A percentile compares a stretch with the other conserved stretches of the same genome.
phyloP scores from a whole-genome alignment of 176 grass and related monocot genomes.

The Oropetium thomaeum region DNA sequence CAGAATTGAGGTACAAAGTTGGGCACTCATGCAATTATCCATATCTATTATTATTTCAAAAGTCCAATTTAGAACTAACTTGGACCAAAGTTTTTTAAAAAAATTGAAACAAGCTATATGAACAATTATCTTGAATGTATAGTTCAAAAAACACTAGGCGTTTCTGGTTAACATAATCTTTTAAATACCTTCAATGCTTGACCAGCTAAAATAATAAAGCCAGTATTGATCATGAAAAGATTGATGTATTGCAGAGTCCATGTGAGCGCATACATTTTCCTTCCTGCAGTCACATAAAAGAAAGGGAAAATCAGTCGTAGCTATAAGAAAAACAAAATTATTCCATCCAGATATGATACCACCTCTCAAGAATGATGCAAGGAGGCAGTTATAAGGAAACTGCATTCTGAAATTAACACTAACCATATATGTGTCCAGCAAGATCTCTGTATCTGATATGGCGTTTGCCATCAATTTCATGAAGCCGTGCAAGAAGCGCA shows the following conservation, averaged over 20 bases:
- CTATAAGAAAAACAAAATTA: not conserved
- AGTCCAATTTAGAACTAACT: not conserved
- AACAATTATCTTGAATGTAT: not conserved
- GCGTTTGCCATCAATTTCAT: slow-evolving; percentile 82
- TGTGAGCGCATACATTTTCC: slow-evolving; percentile 83
- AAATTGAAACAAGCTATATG: not conserved
- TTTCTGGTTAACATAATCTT: not conserved
- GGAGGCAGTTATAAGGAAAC: slow-evolving; percentile 1
- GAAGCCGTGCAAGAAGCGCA: slow-evolving; percentile 68
- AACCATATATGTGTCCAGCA: slow-evolving; percentile 91
- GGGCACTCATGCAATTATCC: too few species aligned
- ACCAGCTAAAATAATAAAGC: slow-evolving; percentile 91
- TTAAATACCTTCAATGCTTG: slow-evolving; percentile 85
- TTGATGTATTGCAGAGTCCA: slow-evolving; percentile 97
- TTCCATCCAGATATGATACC: not conserved
- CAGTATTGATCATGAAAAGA: slow-evolving; percentile 99
- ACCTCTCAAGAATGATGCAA: not conserved
- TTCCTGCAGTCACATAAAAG: slow-evolving; percentile 51
- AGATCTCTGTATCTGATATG: slow-evolving; percentile 99
- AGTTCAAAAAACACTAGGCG: not conserved
- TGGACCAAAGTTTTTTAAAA: not conserved
- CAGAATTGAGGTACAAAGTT: too few species aligned
- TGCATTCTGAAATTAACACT: not conserved
- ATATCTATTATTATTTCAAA: not conserved
- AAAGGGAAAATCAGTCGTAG: not conserved